Conservation (phyloP, 2,329 filamentous ascomycete species). For the Dactylellina leptospora region DNA sequence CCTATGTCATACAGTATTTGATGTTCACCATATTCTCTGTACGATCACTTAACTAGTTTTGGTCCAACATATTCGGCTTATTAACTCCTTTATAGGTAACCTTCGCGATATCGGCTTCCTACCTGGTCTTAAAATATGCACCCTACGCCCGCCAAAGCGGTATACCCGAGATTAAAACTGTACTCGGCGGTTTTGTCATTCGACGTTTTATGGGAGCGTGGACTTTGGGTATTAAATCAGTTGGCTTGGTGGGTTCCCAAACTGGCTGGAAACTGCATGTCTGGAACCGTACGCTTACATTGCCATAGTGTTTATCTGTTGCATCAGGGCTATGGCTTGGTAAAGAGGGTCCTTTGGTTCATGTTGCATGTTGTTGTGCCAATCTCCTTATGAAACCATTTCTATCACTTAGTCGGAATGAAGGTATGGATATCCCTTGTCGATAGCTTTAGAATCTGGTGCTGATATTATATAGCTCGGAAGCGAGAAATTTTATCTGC, state of each 20-base stretch:
- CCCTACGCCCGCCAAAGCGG: conserved; percentile 91
- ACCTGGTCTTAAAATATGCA: conserved; percentile 84
- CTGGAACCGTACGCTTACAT: conserved; percentile 56
- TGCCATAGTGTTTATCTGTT: conserved; percentile 80
- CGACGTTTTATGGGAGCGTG: conserved; percentile 83
- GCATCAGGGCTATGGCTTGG: conserved; percentile 95
- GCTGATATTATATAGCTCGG: conserved; percentile 69
- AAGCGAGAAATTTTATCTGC: conserved; percentile 94
- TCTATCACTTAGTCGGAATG: conserved; percentile 80
- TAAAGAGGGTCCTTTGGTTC: conserved; percentile 93
- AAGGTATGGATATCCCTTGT: conserved; percentile 67
- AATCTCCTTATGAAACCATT: conserved; percentile 94
- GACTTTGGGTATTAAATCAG: conserved; percentile 88
- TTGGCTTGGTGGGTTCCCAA: conserved; percentile 74
- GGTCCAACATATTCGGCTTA: too few species aligned
- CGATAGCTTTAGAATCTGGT: conserved; percentile 13
- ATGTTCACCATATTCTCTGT: conserved; percentile 88
- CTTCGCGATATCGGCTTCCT: conserved; percentile 78
- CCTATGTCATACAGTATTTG: conserved; percentile 85
- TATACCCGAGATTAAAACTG: conserved; percentile 97
- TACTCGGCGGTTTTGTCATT: conserved; percentile 93
- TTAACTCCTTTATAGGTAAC: conserved; percentile 67
- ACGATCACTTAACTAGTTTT: conserved; percentile 56
- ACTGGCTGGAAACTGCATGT: neutral
- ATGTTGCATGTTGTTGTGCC: conserved; percentile 95